Evolutionary conservation across 2,329 filamentous ascomycete genomes (phyloP), one percentile per base, ranked within the genome.

Genomic region (Fusarium oxysporum): DNA sequence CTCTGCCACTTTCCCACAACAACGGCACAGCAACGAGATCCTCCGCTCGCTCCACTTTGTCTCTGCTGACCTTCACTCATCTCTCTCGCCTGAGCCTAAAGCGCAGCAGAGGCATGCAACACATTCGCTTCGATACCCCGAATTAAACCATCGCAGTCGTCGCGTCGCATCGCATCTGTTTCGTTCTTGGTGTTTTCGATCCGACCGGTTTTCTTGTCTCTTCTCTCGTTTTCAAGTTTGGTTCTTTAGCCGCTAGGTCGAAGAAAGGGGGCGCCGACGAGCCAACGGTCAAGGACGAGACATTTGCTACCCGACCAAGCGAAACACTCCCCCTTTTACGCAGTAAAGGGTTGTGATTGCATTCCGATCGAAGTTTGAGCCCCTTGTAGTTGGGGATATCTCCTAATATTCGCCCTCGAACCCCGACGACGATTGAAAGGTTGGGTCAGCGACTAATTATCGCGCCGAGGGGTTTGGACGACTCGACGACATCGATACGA

Each of bases 1-100:
- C 30, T 47, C 55, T 51, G 60, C 65, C 56, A 69, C 65, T 51
- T 40, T 51, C 23, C 74, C 73, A 72, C 54, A 57, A 68, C 74
- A 54, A 75, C 61, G 65, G 72, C 74, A 72, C 74, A 67, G 74
- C 74, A 76, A 76, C 74, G 62, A 75, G 73, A 72, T 64, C 65
- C 54, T 67, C 37, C 63, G 38, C 64, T 64, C 43, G 50, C 69
- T 66, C 62, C 58, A 51, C 61, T 62, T 45, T 67, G 60, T 68
- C 72, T 73, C 67, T 61, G 67, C 58, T 60, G 58, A 54, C 70
- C 47, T 68, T 65, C 54, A 56, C 32, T 68, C 58, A 61, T 48
- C 44, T 57, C 33, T 57, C 35, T 37, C 50, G 40, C 55, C 53
- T 59, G 60, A 60, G 64, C 61, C 57, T 51, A 45, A 51, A 72